Evolutionary conservation across 345 rosid species (phyloP), one percentile per base, ranked within the genome.

Genomic region (Xanthoceras sorbifolium): DNA sequence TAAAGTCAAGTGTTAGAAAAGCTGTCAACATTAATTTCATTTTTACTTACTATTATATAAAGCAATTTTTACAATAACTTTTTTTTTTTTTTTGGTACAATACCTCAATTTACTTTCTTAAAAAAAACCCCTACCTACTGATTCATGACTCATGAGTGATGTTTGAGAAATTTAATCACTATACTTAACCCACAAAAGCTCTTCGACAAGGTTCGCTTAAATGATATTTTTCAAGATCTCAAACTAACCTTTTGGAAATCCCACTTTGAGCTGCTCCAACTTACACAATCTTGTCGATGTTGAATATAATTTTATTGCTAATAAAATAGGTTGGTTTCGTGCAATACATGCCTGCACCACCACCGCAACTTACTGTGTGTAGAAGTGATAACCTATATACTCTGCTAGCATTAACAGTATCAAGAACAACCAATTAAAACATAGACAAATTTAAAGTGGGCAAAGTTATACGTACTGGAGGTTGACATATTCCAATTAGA

Each of bases 401-500:
- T 50, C 55, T 14, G 48, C 50, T 15, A 67, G 12, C 79, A 71
- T 5, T 29, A 34, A 32, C 67, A 5, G 20, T 15, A 59, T 28
- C 69, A 5, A 64, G 40, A 72, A 12, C 64, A 26, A 8, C 38
- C 61, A 32, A 40, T 50, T 31, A 25, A 59, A 59, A 50, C n/a
- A 64, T 34, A 23, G 44, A 63, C n/a, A 73, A 60, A 67, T 32
- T 25, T 1, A 29, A n/a, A 67, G 64, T 17, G 69, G 64, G 5
- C 25, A 32, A 54, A 54, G 29, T 40, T 57, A 28, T n/a, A 9
- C 1, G 0, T 57, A 28, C n/a, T n/a, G 22, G 74, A 77, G 22
- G 48, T 31, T 48, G 81, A 77, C 75, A 40, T 57, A 31, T 65
- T 62, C 6, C 50, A 22, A n/a, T 9, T 69, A 15, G 60, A 67